These are phyloP conservation scores for Chlorophyllum brunneum DNA, from an alignment of 768 basidiomycete species.

Conservation along the genomic window DNA sequence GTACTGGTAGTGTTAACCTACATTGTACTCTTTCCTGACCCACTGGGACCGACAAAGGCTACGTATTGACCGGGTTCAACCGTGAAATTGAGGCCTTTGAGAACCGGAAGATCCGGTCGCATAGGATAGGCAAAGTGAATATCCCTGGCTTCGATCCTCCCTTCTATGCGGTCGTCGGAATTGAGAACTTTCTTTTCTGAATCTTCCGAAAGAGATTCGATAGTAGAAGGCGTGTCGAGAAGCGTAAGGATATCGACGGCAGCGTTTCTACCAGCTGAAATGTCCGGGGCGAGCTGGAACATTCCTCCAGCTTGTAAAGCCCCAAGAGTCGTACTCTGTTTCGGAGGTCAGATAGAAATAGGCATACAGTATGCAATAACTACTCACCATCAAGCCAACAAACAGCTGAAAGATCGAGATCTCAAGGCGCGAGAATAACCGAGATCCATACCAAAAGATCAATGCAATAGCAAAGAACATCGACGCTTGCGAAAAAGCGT, in stretches of 20 bases:
- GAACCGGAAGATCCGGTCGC: constrained; percentile 67
- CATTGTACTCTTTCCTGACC: constrained; percentile 71
- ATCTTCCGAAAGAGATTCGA: constrained; percentile 58
- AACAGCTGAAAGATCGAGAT: constrained; percentile 60
- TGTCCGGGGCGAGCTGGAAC: constrained; percentile 74
- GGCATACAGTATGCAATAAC: background rate
- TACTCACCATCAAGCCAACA: constrained; percentile 64
- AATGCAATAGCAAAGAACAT: constrained; percentile 73
- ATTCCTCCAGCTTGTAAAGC: constrained; percentile 77
- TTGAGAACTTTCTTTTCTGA: constrained; percentile 40
- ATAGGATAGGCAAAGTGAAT: constrained; percentile 83
- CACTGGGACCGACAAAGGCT: constrained; percentile 69
- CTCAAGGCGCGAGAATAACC: constrained; percentile 45
- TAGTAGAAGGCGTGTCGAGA: constrained; percentile 61
- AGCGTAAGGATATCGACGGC: constrained; percentile 63
- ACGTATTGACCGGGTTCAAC: constrained; percentile 68
- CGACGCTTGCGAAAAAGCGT: constrained; percentile 63
- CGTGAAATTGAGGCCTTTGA: constrained; percentile 60
- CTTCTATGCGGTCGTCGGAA: constrained; percentile 9
- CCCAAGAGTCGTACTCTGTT: constrained; percentile 51
- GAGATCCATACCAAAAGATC: constrained; percentile 65
- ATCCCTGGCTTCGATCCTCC: constrained; percentile 36
- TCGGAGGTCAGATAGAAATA: constrained; percentile 1
- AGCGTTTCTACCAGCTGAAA: constrained; percentile 70
- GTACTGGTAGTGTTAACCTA: constrained; percentile 25